A percentile compares a stretch with the other conserved stretches of the same genome.
Evolutionary conservation across 208 protist genomes (phyloP).

Genomic region (Porcisia hertigi): DNA sequence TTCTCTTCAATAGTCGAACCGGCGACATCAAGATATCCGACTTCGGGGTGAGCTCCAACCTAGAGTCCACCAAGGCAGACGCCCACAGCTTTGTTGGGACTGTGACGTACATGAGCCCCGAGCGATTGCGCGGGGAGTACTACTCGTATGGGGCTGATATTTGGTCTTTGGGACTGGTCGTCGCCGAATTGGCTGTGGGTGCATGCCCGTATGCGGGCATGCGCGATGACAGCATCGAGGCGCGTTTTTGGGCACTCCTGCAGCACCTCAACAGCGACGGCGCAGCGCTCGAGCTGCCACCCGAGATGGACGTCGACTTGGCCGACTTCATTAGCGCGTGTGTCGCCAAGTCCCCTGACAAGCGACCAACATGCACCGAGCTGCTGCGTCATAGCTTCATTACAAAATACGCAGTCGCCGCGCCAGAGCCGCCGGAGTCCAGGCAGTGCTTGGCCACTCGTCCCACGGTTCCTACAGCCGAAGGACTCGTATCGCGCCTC

Average conservation of each 20-base stretch:
- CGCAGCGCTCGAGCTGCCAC: conserved; percentile 60
- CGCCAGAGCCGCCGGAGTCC: background rate
- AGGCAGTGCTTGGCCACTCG: background rate
- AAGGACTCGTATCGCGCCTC: background rate
- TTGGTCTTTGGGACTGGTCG: conserved; percentile 91
- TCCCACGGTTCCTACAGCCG: background rate
- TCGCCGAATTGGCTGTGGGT: conserved; percentile 89
- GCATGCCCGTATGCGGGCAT: conserved; percentile 73
- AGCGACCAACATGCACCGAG: conserved; percentile 64
- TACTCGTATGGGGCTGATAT: conserved; percentile 94
- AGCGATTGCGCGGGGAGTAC: conserved; percentile 83
- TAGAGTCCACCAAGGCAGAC: conserved; percentile 85
- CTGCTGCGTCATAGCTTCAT: conserved; percentile 83
- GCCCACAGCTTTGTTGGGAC: conserved; percentile 93
- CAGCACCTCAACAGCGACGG: conserved; percentile 73
- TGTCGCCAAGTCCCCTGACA: conserved; percentile 56
- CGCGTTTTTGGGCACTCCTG: conserved; percentile 85
- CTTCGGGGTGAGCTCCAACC: conserved; percentile 92
- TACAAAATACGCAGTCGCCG: conserved; percentile 11
- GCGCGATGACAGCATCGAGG: conserved; percentile 63
- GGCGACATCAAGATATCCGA: conserved; percentile 92
- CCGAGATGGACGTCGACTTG: conserved; percentile 49
- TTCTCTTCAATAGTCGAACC: conserved; percentile 90
- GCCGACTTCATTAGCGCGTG: conserved; percentile 75
- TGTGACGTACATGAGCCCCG: conserved; percentile 94